Conservation (phyloP, 208 protist genomes). For the Lotmaria passim region DNA sequence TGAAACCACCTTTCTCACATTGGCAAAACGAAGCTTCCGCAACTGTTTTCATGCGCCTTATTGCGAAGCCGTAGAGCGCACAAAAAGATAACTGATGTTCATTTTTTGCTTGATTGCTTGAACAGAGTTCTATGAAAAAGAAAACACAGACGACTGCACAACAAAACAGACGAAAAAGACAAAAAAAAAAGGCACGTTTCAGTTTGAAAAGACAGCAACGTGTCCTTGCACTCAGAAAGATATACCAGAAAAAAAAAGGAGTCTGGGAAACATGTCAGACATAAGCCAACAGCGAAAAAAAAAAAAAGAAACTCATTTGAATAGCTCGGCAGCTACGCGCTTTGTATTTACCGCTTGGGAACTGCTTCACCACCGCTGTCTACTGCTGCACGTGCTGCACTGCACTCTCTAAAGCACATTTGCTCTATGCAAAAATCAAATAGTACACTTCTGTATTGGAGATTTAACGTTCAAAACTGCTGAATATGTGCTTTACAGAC, state of each 20-base stretch:
- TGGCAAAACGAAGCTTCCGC: no score
- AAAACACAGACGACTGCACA: not conserved
- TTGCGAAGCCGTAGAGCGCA: no score
- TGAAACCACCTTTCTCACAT: no score
- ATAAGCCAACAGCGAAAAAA: not conserved
- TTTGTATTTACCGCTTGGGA: no score
- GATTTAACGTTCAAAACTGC: not conserved
- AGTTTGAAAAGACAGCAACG: no score
- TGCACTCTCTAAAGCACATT: not conserved
- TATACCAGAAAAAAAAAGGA: no score
- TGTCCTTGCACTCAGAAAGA: no score
- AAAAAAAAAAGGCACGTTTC: not conserved
- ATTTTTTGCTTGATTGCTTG: not conserved
- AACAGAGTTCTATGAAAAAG: not conserved
- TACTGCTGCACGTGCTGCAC: not conserved
- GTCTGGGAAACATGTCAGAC: no score
- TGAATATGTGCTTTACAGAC: conserved; percentile 13
- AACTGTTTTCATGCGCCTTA: no score
- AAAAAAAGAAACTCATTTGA: conserved; percentile 1
- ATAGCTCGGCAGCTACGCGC: no score
- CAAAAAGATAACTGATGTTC: no score
- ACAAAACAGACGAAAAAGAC: not conserved
- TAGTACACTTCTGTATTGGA: conserved; percentile 20
- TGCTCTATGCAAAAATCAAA: conserved; percentile 18
- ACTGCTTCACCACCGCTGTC: not conserved